These are phyloP conservation scores for Chlorella vulgaris DNA, from an alignment of 139 green algal species.

Conservation along the genomic window DNA sequence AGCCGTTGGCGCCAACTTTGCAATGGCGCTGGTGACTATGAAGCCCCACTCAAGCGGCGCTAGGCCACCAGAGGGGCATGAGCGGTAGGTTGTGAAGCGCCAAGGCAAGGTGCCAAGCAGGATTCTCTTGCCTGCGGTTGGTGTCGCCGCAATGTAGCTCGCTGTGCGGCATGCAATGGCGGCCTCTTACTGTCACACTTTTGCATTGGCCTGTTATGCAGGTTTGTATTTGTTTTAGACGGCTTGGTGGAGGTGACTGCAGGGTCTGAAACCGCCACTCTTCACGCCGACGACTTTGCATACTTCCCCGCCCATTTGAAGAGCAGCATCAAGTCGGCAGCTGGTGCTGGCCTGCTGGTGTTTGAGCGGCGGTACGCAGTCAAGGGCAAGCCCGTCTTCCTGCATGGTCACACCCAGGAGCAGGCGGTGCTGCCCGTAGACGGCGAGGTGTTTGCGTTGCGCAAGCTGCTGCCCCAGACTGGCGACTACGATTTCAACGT, in stretches of 20 bases:
- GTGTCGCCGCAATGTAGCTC: no score
- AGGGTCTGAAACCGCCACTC: conserved; percentile 21
- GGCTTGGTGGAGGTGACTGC: conserved; percentile 54
- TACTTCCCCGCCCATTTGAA: conserved; percentile 75
- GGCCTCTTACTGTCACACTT: neutral
- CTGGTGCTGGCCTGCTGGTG: conserved; percentile 71
- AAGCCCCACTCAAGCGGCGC: conserved; percentile 31
- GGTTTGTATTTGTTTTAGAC: conserved; percentile 84
- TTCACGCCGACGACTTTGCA: conserved; percentile 71
- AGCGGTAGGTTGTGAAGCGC: conserved; percentile 65
- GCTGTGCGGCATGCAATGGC: no score
- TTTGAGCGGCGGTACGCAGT: conserved; percentile 71
- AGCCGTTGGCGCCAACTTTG: conserved; percentile 83
- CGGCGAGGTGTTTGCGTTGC: conserved; percentile 89
- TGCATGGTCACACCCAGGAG: conserved; percentile 64
- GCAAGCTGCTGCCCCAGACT: conserved; percentile 90
- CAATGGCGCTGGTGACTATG: conserved; percentile 86
- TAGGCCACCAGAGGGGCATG: conserved; percentile 45
- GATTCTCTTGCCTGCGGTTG: no score
- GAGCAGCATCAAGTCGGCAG: conserved; percentile 23
- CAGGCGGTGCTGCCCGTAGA: conserved; percentile 62
- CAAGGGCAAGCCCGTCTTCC: conserved; percentile 50
- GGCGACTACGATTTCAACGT: conserved; percentile 95
- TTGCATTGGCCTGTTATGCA: conserved; percentile 31
- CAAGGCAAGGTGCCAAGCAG: no score